These are phyloP conservation scores for Juglanconis juglandina DNA, from an alignment of 2,329 filamentous ascomycete species.

Conservation along the genomic window DNA sequence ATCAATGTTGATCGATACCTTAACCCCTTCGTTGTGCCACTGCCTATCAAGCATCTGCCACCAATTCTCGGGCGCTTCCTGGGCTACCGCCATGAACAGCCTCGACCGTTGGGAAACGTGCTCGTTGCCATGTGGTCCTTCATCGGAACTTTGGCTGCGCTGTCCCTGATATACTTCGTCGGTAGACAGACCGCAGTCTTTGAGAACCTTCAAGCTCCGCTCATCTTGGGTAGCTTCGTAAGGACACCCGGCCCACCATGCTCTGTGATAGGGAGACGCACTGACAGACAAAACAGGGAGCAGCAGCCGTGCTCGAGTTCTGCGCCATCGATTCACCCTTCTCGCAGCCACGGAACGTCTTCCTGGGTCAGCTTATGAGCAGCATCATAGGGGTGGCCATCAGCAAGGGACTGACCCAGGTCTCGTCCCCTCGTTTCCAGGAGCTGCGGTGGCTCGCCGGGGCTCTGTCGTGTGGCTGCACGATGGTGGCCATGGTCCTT, in stretches of 20 bases:
- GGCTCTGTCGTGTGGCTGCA: conserved; percentile 60
- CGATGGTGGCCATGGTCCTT: conserved; percentile 63
- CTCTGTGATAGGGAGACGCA: background rate
- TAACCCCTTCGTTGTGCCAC: conserved; percentile 66
- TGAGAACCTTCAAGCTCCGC: conserved; percentile 47
- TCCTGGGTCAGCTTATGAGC: conserved; percentile 65
- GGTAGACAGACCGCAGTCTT: conserved; percentile 54
- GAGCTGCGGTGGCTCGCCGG: conserved; percentile 62
- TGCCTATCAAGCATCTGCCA: conserved; percentile 63
- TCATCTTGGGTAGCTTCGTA: conserved; percentile 70
- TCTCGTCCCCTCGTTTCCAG: conserved; percentile 35
- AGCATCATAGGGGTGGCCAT: conserved; percentile 59
- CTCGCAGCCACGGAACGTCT: conserved; percentile 67
- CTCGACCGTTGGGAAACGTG: conserved; percentile 51
- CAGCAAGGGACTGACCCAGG: conserved; percentile 61
- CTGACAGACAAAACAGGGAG: conserved; percentile 49
- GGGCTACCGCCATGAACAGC: conserved; percentile 50
- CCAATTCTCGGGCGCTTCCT: conserved; percentile 65
- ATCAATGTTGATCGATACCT: conserved; percentile 77
- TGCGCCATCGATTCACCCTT: conserved; percentile 69
- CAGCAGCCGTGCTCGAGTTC: conserved; percentile 73
- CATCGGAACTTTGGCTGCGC: conserved; percentile 59
- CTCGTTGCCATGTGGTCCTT: conserved; percentile 60
- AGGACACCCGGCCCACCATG: conserved; percentile 28
- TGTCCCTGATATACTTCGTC: conserved; percentile 58